A percentile compares a stretch with the other conserved stretches of the same genome.
These are phyloP conservation scores for Annulohypoxylon bovei DNA, from an alignment of 495 filamentous ascomycete species.

Conservation along the genomic window DNA sequence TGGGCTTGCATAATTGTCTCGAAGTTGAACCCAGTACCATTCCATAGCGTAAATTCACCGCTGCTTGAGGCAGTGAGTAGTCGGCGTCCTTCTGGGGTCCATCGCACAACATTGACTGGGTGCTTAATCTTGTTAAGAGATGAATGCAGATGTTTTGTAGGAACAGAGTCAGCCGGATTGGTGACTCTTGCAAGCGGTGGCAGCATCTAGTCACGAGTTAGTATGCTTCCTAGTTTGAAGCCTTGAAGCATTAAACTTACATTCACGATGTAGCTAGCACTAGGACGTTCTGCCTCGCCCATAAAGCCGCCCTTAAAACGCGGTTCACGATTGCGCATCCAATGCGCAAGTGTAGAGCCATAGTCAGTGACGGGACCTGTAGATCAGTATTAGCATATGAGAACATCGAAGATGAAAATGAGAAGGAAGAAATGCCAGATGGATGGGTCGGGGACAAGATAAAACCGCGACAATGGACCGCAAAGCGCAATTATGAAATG, in stretches of 20 bases:
- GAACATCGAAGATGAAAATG: background rate
- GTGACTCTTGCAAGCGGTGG: constrained; percentile 79
- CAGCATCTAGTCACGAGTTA: constrained; percentile 70
- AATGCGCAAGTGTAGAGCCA: constrained; percentile 89
- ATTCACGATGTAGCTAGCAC: constrained; percentile 87
- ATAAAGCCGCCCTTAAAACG: constrained; percentile 72
- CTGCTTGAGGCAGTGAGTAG: constrained; percentile 93
- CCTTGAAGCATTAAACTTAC: constrained; percentile 60
- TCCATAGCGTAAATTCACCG: constrained; percentile 98
- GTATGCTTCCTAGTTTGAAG: background rate
- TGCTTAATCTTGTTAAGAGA: constrained; percentile 98
- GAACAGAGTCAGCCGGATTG: constrained; percentile 82
- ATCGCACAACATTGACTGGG: constrained; percentile 95
- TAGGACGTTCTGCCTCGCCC: constrained; percentile 84
- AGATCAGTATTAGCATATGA: constrained; percentile 1
- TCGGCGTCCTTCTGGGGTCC: constrained; percentile 95
- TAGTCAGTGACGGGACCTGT: constrained; percentile 92
- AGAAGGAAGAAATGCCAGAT: background rate
- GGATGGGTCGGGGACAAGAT: background rate
- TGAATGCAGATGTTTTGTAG: constrained; percentile 89
- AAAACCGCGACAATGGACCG: background rate
- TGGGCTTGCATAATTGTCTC: constrained; percentile 99
- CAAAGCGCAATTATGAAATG: background rate
- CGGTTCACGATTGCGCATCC: constrained; percentile 87
- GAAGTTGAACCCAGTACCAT: constrained; percentile 98